Conservation (phyloP, 2,329 filamentous ascomycete species). For the Aspergillus neotritici region DNA sequence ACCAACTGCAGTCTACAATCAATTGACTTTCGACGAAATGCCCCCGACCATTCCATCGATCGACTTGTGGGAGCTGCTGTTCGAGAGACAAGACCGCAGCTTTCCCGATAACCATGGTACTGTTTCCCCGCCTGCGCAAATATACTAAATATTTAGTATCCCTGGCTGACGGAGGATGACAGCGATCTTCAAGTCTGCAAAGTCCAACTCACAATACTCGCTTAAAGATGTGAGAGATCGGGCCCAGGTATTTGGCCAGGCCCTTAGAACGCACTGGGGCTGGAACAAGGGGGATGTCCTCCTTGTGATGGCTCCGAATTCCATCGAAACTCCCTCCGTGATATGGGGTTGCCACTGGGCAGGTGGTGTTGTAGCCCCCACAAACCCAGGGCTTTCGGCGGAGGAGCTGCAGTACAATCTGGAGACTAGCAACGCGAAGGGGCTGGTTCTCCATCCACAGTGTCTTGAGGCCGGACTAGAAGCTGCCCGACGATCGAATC, state of each 20-base stretch:
- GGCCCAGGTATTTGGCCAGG: constrained; percentile 7
- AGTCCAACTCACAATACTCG: not conserved
- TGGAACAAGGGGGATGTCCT: constrained; percentile 16
- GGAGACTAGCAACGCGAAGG: constrained; percentile 9
- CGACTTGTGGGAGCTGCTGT: no score
- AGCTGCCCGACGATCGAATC: constrained; percentile 2
- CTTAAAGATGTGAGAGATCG: not conserved
- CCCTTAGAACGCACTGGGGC: constrained; percentile 6
- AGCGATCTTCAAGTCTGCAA: no score
- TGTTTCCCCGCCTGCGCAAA: no score
- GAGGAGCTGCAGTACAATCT: constrained; percentile 13
- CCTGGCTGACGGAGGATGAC: no score
- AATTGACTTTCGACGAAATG: no score
- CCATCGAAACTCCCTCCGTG: constrained; percentile 10
- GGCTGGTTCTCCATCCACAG: constrained; percentile 8
- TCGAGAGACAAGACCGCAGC: no score
- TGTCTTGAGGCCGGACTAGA: constrained; percentile 5
- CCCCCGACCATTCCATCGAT: no score
- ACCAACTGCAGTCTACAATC: no score
- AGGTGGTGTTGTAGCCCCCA: constrained; percentile 14
- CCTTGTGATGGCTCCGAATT: constrained; percentile 13
- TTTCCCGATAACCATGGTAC: no score
- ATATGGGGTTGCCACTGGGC: constrained; percentile 15
- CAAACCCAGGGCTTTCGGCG: constrained; percentile 12
- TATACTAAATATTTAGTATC: no score